Evolutionary conservation across 805 yeast species (phyloP).

Genomic region (Starmerella floricola): DNA sequence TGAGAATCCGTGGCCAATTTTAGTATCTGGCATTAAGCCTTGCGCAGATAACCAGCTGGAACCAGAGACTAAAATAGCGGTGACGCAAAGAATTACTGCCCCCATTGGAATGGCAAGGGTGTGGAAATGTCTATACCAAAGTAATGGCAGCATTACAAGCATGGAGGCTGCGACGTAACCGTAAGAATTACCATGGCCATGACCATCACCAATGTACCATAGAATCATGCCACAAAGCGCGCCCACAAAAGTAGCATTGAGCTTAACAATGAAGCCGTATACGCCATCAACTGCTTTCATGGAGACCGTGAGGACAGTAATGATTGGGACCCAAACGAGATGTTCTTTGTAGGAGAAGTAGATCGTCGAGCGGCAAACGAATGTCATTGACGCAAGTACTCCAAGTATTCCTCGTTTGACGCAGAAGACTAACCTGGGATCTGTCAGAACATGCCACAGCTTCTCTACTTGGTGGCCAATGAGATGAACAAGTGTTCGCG

Average conservation of each 20-base stretch:
- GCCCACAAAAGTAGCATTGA: conserved; percentile 24
- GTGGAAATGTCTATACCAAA: conserved; percentile 25
- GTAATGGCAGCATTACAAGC: conserved; percentile 16
- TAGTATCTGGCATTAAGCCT: conserved; percentile 6
- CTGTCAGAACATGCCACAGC: background rate
- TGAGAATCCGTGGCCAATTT: conserved; percentile 22
- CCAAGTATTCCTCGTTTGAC: conserved; percentile 20
- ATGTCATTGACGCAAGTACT: conserved; percentile 17
- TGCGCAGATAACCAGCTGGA: conserved; percentile 24
- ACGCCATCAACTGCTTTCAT: conserved; percentile 26
- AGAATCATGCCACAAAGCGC: conserved; percentile 24
- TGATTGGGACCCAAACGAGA: conserved; percentile 26
- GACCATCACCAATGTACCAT: conserved; percentile 28
- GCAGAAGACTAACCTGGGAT: conserved; percentile 15
- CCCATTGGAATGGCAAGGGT: conserved; percentile 24
- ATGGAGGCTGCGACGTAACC: conserved; percentile 25
- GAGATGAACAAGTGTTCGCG: conserved; percentile 20
- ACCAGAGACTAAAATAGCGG: conserved; percentile 24
- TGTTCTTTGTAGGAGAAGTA: conserved; percentile 22
- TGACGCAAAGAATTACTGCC: conserved; percentile 23
- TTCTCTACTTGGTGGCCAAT: conserved; percentile 14
- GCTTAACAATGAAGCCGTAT: conserved; percentile 21
- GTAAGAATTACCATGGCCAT: conserved; percentile 26
- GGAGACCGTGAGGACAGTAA: conserved; percentile 24
- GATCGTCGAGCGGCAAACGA: conserved; percentile 20